Evolutionary conservation across 805 yeast species (phyloP), one percentile per base, ranked within the genome.

Genomic region (Candida palmyrensis): DNA sequence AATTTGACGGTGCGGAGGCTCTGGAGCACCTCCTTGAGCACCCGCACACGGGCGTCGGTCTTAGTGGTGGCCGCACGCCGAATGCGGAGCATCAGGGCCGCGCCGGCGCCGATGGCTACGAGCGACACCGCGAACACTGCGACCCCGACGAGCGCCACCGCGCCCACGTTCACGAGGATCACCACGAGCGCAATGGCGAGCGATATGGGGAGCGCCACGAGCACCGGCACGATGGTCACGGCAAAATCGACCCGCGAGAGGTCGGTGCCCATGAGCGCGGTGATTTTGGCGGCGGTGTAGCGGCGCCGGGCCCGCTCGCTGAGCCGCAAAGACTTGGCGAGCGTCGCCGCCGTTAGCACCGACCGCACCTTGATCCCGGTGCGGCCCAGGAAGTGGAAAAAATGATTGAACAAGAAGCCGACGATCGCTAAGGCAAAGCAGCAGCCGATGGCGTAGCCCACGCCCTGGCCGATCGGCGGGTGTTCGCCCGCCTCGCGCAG

Each of bases 1-100:
- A 73, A 83, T 61, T 89, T 89, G 55, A 89, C 84, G 53, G 81
- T 71, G 49, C 83, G 85, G 70, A 89, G 74, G 43, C 82, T 77
- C 49, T 73, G 77, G 42, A 89, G 65, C 18, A 87, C 75, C 55
- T 89, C 97, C 43, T 84, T 81, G 54, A 87, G 78, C 30, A 75
- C 67, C 29, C 77, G 69, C 15, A 89, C 86, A 49, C 97, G 77
- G 14, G 63, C 56, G 55, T 89, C 97, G 2, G 96, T 89, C 47
- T 62, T 73, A 2, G 58, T 59, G 36, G 76, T 77, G 7, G 85
- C 79, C n/a, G 55, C 53, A 17, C 58, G 62, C 50, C 96, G 75
- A 40, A 70, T 65, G 2, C 41, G 51, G 43, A 83, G 72, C 42
- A 87, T 65, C 19, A 53, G 55, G 24, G 64, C 71, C 18, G 87